Conservation (phyloP, 2,329 filamentous ascomycete genomes). For the Aureobasidium sp. region DNA sequence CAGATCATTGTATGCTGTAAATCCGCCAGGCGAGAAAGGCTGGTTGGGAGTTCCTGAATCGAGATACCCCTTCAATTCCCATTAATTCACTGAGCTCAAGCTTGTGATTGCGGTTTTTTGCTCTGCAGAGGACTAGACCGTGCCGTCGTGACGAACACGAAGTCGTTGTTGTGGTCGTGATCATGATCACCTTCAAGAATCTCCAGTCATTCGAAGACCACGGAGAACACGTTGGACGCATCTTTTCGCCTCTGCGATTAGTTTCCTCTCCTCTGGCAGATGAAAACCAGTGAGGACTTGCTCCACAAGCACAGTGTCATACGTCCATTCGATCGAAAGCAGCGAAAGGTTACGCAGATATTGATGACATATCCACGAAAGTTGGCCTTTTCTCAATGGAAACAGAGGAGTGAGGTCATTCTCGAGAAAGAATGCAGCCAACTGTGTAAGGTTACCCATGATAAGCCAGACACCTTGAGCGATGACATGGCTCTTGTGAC, state of each 20-base stretch:
- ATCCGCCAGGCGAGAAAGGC: too few species aligned
- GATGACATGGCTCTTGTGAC: not conserved
- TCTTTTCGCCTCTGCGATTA: not conserved
- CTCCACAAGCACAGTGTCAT: not conserved
- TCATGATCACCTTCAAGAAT: too few species aligned
- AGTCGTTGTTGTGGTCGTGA: too few species aligned
- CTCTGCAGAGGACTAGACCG: too few species aligned
- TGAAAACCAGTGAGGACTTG: not conserved
- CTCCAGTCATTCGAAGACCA: not conserved
- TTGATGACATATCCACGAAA: not conserved
- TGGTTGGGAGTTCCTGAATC: too few species aligned
- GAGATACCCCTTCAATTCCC: too few species aligned
- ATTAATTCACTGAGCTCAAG: too few species aligned
- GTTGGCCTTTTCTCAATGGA: not conserved
- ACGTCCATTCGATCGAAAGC: not conserved
- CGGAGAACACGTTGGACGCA: not conserved
- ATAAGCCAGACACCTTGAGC: not conserved
- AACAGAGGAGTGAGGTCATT: not conserved
- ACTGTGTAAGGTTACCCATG: not conserved
- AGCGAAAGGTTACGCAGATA: slow-evolving; percentile 1
- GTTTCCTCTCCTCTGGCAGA: not conserved
- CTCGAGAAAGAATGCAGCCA: not conserved
- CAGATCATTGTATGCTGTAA: too few species aligned
- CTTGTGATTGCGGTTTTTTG: too few species aligned
- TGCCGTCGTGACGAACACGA: too few species aligned